Conservation (phyloP, 768 basidiomycete genomes). For the Hirschioporus abietinus region DNA sequence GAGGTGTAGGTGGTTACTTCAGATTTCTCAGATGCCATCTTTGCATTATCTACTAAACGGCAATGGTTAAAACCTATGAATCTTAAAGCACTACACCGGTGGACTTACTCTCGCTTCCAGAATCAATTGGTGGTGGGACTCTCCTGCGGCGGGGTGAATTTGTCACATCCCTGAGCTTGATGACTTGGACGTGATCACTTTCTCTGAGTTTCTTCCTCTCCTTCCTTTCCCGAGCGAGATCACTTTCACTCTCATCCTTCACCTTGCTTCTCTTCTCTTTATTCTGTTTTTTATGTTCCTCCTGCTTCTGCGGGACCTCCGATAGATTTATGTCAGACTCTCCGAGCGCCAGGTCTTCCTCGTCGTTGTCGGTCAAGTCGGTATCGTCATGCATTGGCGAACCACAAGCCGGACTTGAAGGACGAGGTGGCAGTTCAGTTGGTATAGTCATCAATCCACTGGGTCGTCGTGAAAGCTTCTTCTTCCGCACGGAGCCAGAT, state of each 20-base stretch:
- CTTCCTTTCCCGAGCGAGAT: constrained; percentile 15
- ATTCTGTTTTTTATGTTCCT: constrained; percentile 20
- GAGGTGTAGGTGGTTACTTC: constrained; percentile 26
- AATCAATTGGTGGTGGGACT: constrained; percentile 32
- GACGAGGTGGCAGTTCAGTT: constrained; percentile 40
- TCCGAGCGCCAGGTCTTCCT: constrained; percentile 33
- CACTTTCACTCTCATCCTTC: constrained; percentile 11
- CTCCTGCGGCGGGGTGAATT: constrained; percentile 43
- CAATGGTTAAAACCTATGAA: constrained; percentile 31
- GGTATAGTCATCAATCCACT: constrained; percentile 48
- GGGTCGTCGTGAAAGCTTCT: constrained; percentile 33
- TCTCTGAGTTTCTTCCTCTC: constrained; percentile 30
- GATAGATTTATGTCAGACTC: background rate
- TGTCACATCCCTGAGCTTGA: constrained; percentile 57
- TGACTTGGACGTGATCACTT: constrained; percentile 32
- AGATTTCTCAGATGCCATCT: constrained; percentile 27
- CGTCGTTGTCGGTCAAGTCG: constrained; percentile 51
- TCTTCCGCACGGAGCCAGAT: constrained; percentile 28
- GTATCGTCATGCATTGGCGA: constrained; percentile 53
- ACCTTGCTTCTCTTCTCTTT: constrained; percentile 27
- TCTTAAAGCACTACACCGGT: background rate
- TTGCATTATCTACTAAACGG: constrained; percentile 31
- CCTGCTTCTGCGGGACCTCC: constrained; percentile 20
- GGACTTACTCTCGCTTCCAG: constrained; percentile 29
- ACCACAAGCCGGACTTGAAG: constrained; percentile 65